phyloP scores from a whole-genome alignment of 1,284 basidiomycete genomes.

The Puccinia sorghi region DNA sequence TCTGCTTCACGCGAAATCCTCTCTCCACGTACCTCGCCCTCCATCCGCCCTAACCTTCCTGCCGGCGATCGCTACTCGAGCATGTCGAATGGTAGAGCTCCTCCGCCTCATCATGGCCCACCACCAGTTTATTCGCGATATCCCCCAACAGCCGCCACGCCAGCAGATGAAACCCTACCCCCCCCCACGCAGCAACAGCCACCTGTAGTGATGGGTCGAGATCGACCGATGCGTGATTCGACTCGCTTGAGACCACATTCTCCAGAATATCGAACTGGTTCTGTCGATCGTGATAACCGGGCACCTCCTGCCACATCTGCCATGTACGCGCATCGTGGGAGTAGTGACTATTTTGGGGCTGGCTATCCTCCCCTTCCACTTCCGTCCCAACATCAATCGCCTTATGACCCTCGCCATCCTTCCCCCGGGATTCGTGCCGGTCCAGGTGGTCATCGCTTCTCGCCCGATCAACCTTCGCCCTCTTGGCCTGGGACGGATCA shows the following conservation, averaged over 20 bases:
- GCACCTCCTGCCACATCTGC: conserved; percentile 4
- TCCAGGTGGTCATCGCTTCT: conserved; percentile 20
- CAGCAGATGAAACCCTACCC: conserved; percentile 21
- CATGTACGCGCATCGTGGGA: conserved; percentile 29
- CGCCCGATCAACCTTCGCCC: conserved; percentile 33
- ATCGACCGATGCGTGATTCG: conserved; percentile 31
- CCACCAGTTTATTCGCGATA: conserved; percentile 25
- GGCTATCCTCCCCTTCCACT: conserved; percentile 32
- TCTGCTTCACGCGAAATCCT: neutral
- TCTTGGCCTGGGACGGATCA: conserved; percentile 23
- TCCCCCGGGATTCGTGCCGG: conserved; percentile 35
- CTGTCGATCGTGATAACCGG: conserved; percentile 19
- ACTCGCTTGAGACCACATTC: conserved; percentile 29
- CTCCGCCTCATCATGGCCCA: conserved; percentile 14
- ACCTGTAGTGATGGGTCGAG: neutral
- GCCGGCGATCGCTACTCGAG: conserved; percentile 20
- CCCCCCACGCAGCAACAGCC: neutral
- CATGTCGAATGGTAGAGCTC: conserved; percentile 6
- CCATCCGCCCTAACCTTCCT: conserved; percentile 20
- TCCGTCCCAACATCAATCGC: conserved; percentile 33
- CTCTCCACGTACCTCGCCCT: conserved; percentile 42
- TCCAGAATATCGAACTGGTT: conserved; percentile 10
- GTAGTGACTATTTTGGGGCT: conserved; percentile 13
- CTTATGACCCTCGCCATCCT: conserved; percentile 40
- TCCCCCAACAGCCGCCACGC: neutral